Evolutionary conservation across 2,329 filamentous ascomycete genomes (phyloP).

Genomic region (Verticillium nonalfalfae): DNA sequence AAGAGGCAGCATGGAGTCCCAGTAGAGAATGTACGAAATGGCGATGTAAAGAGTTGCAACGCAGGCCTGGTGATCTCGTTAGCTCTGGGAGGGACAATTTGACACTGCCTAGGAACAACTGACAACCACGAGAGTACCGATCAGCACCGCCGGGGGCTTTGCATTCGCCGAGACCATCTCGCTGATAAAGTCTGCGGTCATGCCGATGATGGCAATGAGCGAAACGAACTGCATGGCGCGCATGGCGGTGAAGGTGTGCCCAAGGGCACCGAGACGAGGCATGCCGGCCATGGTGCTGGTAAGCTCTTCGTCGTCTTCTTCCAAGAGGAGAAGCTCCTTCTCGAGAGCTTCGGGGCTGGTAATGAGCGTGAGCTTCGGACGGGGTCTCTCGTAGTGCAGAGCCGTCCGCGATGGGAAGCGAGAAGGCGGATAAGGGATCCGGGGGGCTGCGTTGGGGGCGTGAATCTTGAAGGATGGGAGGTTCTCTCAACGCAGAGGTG

Average conservation of each 20-base stretch:
- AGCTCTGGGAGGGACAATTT: background rate
- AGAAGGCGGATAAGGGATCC: conserved; percentile 18
- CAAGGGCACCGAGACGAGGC: conserved; percentile 62
- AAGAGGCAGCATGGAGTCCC: conserved; percentile 69
- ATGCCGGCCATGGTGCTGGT: conserved; percentile 33
- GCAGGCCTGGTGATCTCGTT: conserved; percentile 51
- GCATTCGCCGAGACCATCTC: conserved; percentile 63
- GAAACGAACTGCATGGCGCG: conserved; percentile 65
- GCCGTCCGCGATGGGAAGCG: conserved; percentile 33
- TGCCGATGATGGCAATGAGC: conserved; percentile 71
- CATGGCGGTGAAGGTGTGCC: conserved; percentile 69
- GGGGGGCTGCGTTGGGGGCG: conserved; percentile 10
- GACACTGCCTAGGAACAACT: conserved; percentile 26
- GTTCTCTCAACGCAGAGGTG: background rate
- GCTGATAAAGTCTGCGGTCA: conserved; percentile 76
- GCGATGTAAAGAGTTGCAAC: conserved; percentile 73
- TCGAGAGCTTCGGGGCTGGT: conserved; percentile 19
- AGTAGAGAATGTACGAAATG: conserved; percentile 76
- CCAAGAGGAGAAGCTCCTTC: background rate
- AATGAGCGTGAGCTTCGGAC: conserved; percentile 35
- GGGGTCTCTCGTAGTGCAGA: conserved; percentile 17
- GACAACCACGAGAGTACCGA: conserved; percentile 76
- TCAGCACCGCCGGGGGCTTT: conserved; percentile 63
- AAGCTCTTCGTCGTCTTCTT: conserved; percentile 7
- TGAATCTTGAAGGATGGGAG: conserved; percentile 7